These are phyloP conservation scores for Thielaviopsis cerberus DNA, from an alignment of 2,329 filamentous ascomycete species.

Conservation along the genomic window DNA sequence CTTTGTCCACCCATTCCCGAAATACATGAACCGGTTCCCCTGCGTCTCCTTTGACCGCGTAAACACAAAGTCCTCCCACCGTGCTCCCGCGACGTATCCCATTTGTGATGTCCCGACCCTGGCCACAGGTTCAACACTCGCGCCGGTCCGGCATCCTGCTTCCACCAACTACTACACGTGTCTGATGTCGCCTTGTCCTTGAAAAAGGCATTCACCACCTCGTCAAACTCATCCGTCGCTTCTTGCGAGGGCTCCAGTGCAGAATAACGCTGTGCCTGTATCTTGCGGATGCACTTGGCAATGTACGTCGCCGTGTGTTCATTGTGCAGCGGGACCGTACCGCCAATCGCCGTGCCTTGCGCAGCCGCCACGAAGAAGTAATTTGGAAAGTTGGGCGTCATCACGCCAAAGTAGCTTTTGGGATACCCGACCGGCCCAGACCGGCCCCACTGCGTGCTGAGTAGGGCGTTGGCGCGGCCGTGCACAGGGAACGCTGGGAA, in stretches of 20 bases:
- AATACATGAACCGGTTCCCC: conserved; percentile 5
- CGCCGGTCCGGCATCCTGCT: not conserved
- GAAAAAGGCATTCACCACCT: not conserved
- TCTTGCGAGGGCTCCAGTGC: conserved; percentile 11
- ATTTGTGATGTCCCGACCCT: conserved; percentile 4
- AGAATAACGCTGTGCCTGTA: conserved; percentile 10
- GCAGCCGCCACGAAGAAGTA: conserved; percentile 17
- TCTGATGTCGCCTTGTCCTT: not conserved
- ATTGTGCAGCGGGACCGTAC: conserved; percentile 12
- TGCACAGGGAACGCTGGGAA: conserved; percentile 24
- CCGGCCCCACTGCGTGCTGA: conserved; percentile 25
- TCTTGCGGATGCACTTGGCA: conserved; percentile 13
- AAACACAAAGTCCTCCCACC: conserved; percentile 11
- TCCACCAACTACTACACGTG: conserved; percentile 5
- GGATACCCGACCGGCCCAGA: conserved; percentile 23
- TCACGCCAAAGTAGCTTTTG: conserved; percentile 26
- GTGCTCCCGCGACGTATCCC: not conserved
- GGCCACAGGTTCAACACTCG: conserved; percentile 5
- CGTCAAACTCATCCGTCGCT: conserved; percentile 14
- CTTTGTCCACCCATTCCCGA: conserved; percentile 2
- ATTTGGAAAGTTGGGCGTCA: conserved; percentile 28
- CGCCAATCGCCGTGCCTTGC: conserved; percentile 11
- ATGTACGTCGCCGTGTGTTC: conserved; percentile 13
- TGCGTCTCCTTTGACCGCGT: conserved; percentile 12
- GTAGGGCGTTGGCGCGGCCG: conserved; percentile 19